These are phyloP conservation scores for Populus tremula DNA, from an alignment of 345 rosid genomes.

Conservation along the genomic window DNA sequence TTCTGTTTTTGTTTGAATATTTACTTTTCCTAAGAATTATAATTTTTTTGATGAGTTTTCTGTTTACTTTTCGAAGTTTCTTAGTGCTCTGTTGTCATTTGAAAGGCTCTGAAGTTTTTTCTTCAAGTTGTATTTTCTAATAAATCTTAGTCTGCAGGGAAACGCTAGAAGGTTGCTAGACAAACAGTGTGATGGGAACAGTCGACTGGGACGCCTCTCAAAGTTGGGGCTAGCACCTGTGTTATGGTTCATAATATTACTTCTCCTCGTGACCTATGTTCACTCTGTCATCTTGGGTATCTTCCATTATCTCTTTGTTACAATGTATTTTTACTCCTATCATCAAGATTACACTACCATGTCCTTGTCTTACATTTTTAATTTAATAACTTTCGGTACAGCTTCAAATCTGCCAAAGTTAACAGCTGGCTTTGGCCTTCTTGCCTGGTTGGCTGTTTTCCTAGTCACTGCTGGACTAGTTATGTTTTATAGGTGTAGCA, in stretches of 20 bases:
- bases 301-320: constrained; percentile 19
- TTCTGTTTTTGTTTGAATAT: background rate
- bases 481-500: constrained; percentile 87
- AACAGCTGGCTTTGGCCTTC: constrained; percentile 64
- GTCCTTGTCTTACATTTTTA: background rate
- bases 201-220: constrained; percentile 64
- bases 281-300: constrained; percentile 77
- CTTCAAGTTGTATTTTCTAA: background rate
- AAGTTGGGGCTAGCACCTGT: constrained; percentile 88
- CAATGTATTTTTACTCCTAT: constrained; percentile 17
- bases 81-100: background rate
- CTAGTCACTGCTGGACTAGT: constrained; percentile 73
- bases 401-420: constrained; percentile 74
- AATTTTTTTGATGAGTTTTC: background rate
- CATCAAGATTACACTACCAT: background rate
- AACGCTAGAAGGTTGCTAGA: constrained; percentile 90
- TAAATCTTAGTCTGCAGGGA: constrained; percentile 52
- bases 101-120: background rate
- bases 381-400: constrained; percentile 33
- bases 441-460: constrained; percentile 84
- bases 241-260: constrained; percentile 64
- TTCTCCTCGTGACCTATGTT: constrained; percentile 61
- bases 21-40: background rate
- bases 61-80: background rate
- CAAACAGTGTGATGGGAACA: constrained; percentile 70